These are phyloP conservation scores for Plantago elongata DNA, from an alignment of 257 asterid genomes.

Conservation along the genomic window DNA sequence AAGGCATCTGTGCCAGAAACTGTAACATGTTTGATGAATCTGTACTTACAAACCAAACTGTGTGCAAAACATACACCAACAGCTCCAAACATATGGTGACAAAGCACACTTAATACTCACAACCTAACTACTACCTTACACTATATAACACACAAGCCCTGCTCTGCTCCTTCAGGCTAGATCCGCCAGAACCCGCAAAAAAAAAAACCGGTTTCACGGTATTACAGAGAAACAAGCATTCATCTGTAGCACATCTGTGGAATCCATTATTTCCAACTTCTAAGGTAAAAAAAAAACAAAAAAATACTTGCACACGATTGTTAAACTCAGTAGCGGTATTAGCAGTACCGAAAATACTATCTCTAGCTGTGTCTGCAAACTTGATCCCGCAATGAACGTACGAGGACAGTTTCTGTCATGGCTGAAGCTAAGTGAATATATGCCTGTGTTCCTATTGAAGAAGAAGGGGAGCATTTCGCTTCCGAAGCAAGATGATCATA, in stretches of 20 bases:
- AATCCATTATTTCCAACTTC: constrained; percentile 23
- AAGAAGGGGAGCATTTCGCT: too few species aligned
- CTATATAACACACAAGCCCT: constrained; percentile 11
- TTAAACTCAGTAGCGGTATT: background rate
- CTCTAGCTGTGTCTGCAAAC: background rate
- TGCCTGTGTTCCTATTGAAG: too few species aligned
- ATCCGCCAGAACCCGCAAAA: constrained; percentile 21
- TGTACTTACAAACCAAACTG: constrained; percentile 29
- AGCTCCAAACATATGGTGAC: background rate
- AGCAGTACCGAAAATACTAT: constrained; percentile 21
- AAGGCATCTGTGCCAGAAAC: background rate
- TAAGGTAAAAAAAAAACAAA: constrained; percentile 2
- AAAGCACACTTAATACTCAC: constrained; percentile 20
- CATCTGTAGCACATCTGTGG: constrained; percentile 17
- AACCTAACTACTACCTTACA: constrained; percentile 14
- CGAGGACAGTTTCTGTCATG: too few species aligned
- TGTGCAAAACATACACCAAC: constrained; percentile 23
- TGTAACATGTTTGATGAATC: background rate
- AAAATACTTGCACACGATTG: constrained; percentile 4
- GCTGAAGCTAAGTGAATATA: too few species aligned
- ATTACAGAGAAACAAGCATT: constrained; percentile 12
- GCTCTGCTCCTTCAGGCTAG: constrained; percentile 18
- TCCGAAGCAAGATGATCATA: too few species aligned
- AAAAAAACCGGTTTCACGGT: constrained; percentile 13
- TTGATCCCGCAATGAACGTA: too few species aligned